Evolutionary conservation across 495 filamentous ascomycete genomes (phyloP).

Genomic region (Staphylotrichum tortipilum): DNA sequence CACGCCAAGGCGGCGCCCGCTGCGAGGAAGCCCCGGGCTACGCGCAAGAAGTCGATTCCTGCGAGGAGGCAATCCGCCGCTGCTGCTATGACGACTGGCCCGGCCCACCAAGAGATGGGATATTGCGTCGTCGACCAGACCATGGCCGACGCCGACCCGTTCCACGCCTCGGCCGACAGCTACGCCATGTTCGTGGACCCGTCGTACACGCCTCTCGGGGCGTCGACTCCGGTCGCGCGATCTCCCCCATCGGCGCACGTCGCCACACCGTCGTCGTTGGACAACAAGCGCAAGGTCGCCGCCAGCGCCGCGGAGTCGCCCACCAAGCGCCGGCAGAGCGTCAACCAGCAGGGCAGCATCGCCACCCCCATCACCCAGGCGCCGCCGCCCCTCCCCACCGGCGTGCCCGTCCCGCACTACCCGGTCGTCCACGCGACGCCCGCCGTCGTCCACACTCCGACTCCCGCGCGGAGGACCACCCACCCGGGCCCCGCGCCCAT

Average conservation of each 20-base stretch:
- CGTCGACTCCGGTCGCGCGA: neutral
- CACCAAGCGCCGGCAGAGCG: slow-evolving; percentile 7
- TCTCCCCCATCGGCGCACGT: neutral
- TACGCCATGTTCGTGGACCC: slow-evolving; percentile 5
- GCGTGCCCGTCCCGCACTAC: neutral
- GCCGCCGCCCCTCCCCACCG: neutral
- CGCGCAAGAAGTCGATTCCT: neutral
- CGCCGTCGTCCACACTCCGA: too few relatives aligned
- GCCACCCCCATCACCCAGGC: neutral
- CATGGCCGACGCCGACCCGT: slow-evolving; percentile 2
- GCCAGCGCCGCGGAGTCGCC: neutral
- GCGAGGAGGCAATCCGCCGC: neutral
- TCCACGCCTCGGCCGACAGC: neutral
- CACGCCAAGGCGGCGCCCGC: too few relatives aligned
- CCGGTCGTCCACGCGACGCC: too few relatives aligned
- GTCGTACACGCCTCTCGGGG: neutral
- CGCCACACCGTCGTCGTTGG: neutral
- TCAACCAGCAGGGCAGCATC: neutral
- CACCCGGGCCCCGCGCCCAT: too few relatives aligned
- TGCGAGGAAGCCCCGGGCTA: neutral
- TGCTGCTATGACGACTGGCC: neutral
- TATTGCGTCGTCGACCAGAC: neutral
- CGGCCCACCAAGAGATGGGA: too few relatives aligned
- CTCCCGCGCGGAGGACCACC: too few relatives aligned
- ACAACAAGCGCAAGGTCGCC: slow-evolving; percentile 7